phyloP scores from a whole-genome alignment of 805 yeast genomes.

The Teunomyces cretensis region DNA sequence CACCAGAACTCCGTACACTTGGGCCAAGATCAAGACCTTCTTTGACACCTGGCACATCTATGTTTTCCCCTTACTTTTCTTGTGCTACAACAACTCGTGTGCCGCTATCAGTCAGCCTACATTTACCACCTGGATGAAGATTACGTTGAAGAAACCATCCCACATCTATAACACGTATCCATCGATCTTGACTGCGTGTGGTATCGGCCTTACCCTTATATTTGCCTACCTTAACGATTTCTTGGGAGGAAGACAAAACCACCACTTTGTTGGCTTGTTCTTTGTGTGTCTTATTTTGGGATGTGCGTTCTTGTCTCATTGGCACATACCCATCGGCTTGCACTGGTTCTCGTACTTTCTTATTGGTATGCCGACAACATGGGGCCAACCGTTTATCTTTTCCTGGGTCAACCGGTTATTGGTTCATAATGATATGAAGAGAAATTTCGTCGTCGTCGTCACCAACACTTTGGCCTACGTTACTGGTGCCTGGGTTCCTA shows the following conservation, averaged over 20 bases:
- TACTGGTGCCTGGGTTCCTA: conserved; percentile 39
- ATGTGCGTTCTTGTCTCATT: conserved; percentile 42
- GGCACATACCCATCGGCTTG: conserved; percentile 49
- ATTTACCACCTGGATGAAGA: conserved; percentile 38
- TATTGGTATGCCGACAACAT: conserved; percentile 46
- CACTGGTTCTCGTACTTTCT: conserved; percentile 53
- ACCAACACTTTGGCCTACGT: conserved; percentile 42
- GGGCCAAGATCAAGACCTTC: conserved; percentile 38
- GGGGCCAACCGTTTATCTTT: conserved; percentile 58
- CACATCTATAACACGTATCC: conserved; percentile 35
- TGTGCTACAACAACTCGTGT: conserved; percentile 36
- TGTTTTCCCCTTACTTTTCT: conserved; percentile 42
- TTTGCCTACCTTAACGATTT: conserved; percentile 34
- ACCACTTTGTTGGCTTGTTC: conserved; percentile 34
- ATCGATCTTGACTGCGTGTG: conserved; percentile 27
- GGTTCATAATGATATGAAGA: conserved; percentile 42
- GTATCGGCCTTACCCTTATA: conserved; percentile 36
- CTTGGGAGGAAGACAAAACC: conserved; percentile 33
- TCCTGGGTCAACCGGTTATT: conserved; percentile 55
- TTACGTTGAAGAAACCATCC: conserved; percentile 24
- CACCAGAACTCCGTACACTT: conserved; percentile 40
- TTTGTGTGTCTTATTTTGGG: conserved; percentile 43
- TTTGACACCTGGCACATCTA: conserved; percentile 51
- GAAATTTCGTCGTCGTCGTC: conserved; percentile 35
- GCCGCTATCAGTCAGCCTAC: conserved; percentile 36